Percentiles rank a stretch among this genome's conserved stretches.
These are phyloP conservation scores for Aurinia saxatilis DNA, from an alignment of 345 rosid species.

Conservation along the genomic window DNA sequence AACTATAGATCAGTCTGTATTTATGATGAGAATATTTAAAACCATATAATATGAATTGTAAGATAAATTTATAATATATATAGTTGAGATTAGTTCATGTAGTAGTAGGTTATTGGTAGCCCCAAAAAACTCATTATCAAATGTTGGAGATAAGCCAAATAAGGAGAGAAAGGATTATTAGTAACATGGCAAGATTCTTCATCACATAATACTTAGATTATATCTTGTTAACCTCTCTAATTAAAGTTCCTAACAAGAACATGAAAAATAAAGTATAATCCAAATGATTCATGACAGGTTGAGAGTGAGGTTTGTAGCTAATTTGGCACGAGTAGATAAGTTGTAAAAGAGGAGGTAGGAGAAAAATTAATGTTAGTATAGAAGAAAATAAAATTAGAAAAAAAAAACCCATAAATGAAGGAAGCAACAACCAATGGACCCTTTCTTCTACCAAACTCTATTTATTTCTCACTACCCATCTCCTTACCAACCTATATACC, in stretches of 20 bases:
- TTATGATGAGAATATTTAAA: background rate
- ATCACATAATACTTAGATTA: slow-evolving; percentile 15
- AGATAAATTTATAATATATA: background rate
- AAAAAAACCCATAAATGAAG: slow-evolving; percentile 14
- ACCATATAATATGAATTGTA: background rate
- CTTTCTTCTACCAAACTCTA: slow-evolving; percentile 32
- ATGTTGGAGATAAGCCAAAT: slow-evolving; percentile 18
- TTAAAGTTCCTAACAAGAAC: background rate
- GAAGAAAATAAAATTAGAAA: background rate
- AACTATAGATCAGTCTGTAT: background rate
- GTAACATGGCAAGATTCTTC: background rate
- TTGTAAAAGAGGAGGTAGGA: slow-evolving; percentile 10
- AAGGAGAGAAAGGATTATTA: background rate
- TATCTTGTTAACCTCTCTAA: background rate
- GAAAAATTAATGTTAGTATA: slow-evolving; percentile 1
- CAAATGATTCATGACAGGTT: slow-evolving; percentile 4
- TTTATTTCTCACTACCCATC: slow-evolving; percentile 28
- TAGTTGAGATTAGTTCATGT: background rate
- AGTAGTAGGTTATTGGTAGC: slow-evolving; percentile 1
- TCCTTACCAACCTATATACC: slow-evolving; percentile 34
- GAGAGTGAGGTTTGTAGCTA: slow-evolving; percentile 5
- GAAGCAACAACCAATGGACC: slow-evolving; percentile 36
- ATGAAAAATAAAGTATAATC: background rate
- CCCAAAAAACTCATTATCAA: background rate
- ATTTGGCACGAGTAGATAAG: slow-evolving; percentile 10